phyloP scores from a whole-genome alignment of 768 basidiomycete species.

The Neoboletus magnificus region DNA sequence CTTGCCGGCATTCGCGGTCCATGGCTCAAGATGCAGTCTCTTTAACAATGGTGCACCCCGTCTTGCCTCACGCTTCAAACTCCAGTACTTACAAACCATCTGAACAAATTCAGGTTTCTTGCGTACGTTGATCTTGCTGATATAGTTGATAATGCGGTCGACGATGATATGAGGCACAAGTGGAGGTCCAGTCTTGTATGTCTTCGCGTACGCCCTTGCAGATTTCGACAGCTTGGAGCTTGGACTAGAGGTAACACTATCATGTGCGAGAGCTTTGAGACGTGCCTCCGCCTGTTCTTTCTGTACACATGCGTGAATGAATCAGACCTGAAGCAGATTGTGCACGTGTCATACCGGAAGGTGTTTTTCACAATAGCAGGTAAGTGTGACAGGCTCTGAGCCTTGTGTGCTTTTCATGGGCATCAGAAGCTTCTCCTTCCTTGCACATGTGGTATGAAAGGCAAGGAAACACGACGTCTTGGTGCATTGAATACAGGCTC shows the following conservation, averaged over 20 bases:
- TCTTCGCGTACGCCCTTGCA: slow-evolving; percentile 88
- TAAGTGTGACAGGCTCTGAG: slow-evolving; percentile 66
- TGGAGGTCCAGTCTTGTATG: slow-evolving; percentile 89
- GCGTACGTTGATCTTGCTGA: slow-evolving; percentile 61
- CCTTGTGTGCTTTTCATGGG: slow-evolving; percentile 85
- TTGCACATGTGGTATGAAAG: slow-evolving; percentile 92
- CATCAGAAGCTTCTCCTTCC: slow-evolving; percentile 78
- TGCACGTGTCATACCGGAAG: slow-evolving; percentile 60
- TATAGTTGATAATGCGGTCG: slow-evolving; percentile 74
- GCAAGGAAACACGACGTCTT: slow-evolving; percentile 88
- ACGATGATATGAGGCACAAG: slow-evolving; percentile 85
- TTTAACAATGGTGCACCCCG: slow-evolving; percentile 93
- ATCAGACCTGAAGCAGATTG: not conserved
- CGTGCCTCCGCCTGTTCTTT: slow-evolving; percentile 68
- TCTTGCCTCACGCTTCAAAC: slow-evolving; percentile 90
- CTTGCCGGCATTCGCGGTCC: slow-evolving; percentile 76
- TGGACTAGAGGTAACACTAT: slow-evolving; percentile 38
- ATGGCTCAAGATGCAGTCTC: slow-evolving; percentile 91
- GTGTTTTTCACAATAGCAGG: slow-evolving; percentile 87
- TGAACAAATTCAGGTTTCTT: slow-evolving; percentile 78
- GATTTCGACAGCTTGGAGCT: slow-evolving; percentile 61
- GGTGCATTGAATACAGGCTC: slow-evolving; percentile 95
- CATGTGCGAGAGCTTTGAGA: slow-evolving; percentile 49
- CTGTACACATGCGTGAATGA: slow-evolving; percentile 32
- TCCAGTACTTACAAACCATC: slow-evolving; percentile 90